Conservation (phyloP, 805 yeast genomes). For the Candida qinlingensis region DNA sequence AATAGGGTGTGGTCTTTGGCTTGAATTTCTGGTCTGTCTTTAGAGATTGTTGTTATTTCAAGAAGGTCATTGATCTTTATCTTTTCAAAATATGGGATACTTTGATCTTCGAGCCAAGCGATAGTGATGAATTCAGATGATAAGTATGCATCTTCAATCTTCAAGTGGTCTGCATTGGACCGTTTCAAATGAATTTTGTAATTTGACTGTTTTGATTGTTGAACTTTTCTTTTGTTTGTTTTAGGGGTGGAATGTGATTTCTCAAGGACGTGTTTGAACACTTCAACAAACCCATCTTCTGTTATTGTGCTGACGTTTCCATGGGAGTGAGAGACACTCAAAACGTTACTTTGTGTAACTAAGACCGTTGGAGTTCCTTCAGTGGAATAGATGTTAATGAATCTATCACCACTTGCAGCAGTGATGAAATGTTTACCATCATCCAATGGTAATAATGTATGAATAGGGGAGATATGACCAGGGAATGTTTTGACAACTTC, state of each 20-base stretch:
- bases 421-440: conserved; percentile 48
- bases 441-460: conserved; percentile 37
- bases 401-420: conserved; percentile 75
- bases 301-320: conserved; percentile 50
- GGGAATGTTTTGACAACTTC: conserved; percentile 52
- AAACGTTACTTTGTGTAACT: conserved; percentile 63
- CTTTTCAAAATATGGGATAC: conserved; percentile 51
- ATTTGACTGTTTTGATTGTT: conserved; percentile 47
- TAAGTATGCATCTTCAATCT: conserved; percentile 27
- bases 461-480: conserved; percentile 71
- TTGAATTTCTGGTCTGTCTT: conserved; percentile 37
- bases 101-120: conserved; percentile 60
- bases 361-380: conserved; percentile 46
- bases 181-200: conserved; percentile 42
- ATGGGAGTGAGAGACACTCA: conserved; percentile 35
- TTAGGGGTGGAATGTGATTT: conserved; percentile 9
- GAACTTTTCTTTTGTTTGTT: conserved; percentile 40
- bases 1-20: conserved; percentile 36
- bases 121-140: conserved; percentile 35
- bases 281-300: conserved; percentile 70
- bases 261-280: conserved; percentile 55
- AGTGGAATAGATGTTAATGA: conserved; percentile 63
- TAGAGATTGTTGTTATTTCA: conserved; percentile 23
- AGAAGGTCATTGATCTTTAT: conserved; percentile 39
- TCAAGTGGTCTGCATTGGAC: conserved; percentile 31